Evolutionary conservation across 192 early-diverging fungal species (phyloP).

Genomic region (Mycoemilia scoparia): DNA sequence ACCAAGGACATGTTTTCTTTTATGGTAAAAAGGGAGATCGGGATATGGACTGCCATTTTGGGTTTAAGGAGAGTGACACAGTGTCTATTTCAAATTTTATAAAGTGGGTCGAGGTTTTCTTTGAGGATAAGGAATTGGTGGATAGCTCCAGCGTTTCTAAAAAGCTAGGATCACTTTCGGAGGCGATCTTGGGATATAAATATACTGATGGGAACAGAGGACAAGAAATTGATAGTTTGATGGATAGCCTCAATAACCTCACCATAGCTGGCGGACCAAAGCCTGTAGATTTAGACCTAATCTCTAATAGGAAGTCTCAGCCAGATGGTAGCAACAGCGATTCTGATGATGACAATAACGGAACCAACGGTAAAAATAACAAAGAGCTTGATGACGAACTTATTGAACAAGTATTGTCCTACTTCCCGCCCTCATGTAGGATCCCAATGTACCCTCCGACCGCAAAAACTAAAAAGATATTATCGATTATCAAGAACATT

Average conservation of each 20-base stretch:
- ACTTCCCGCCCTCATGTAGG: neutral
- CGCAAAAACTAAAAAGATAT: slow-evolving; percentile 5
- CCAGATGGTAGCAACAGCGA: neutral
- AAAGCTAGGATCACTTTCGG: no score
- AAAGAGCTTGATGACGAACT: neutral
- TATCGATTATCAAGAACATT: slow-evolving; percentile 6
- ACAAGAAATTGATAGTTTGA: slow-evolving; percentile 36
- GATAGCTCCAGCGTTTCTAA: no score
- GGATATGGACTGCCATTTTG: no score
- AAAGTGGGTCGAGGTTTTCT: no score
- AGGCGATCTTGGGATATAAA: no score
- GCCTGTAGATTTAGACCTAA: slow-evolving; percentile 13
- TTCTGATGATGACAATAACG: neutral
- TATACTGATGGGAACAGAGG: no score
- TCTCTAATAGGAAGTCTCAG: slow-evolving; percentile 1
- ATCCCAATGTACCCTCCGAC: neutral
- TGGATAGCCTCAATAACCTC: slow-evolving; percentile 9
- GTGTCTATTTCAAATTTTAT: no score
- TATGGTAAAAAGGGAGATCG: no score
- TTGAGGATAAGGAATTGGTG: no score
- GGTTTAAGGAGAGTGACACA: no score
- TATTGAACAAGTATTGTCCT: neutral
- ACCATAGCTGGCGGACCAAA: slow-evolving; percentile 5
- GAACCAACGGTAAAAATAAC: neutral
- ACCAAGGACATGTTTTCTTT: no score